Evolutionary conservation across 1,139 yeast species (phyloP), one percentile per base, ranked within the genome.

Genomic region (Blastobotrys serpentis): DNA sequence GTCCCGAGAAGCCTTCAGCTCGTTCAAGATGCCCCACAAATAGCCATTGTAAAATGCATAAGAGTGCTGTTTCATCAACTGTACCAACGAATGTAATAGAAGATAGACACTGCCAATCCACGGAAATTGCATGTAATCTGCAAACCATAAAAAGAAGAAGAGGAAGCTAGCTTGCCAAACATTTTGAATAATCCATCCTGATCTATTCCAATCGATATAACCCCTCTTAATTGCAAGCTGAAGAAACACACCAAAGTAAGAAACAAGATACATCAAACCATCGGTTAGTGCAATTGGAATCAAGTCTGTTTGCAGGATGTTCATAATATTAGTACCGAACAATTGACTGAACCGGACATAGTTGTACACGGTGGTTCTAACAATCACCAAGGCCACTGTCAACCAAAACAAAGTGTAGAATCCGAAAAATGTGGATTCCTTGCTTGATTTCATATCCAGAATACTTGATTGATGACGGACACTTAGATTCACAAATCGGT

Each of bases 61-160:
- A 1, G 96, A 87, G 65, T 90, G 97, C 81, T 84, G 84, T 64
- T 90, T 90, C 98, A 90, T 90, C 55, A 90, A 66, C 56, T 89
- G 71, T 3, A 90, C 97, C 47, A 87, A 72, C n/a, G 87, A 79
- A 65, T 90, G 98, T 50, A 90, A 72, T 51, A 86, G 75, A 53
- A 90, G 69, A 60, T 86, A 90, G 37, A 89, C 90, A 60, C 82
- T 81, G 3, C 88, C 96, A 47, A 89, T 84, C 98, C 98, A 90
- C 2, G 90, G 87, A 59, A 75, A 84, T 30, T 73, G 67, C 49
- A 67, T 63, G 40, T 69, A 67, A 40, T 81, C 77, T 2, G 90
- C 79, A 58, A 78, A 71, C 56, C 71, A 65, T 38, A 81, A 61
- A 57, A 76, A 80, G 36, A 69, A 63, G 18, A 69, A 56, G 14